Base-by-base conservation (phyloP, 2,329 filamentous ascomycete species). In the Arthrinium phaeospermum region DNA sequence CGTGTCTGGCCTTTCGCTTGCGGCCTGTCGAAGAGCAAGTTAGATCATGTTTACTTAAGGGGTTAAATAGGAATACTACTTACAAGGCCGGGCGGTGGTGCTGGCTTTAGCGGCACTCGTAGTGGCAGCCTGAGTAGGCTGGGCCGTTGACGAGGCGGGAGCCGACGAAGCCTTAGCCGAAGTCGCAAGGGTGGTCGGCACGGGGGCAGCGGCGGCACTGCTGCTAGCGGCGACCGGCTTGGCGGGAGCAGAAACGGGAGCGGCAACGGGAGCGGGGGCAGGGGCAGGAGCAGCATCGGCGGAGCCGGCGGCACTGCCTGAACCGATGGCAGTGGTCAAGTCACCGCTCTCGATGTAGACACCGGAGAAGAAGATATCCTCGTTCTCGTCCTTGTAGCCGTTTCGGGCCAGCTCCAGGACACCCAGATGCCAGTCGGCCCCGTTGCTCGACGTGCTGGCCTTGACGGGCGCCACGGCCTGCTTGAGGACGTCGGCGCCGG, bases 391-490 rank as follows among this genome's bases (percentile, higher is more conserved):
- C 67, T 86, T 80, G 68, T 88, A 87, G 0, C 89, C 89, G 46
- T 83, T 82, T 24, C 88, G 85, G 16, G 91, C 89, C 71, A 94
- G 84, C 75, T 93, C 89, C 70, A 94, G 84, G 34, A 93, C 89
- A 72, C 92, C 92, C 67, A 94, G 81, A 81, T 94, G 92, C 91
- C 91, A 94, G 79, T 94, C 92, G 2, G 86, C 87, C 51, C 91
- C 92, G 79, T 94, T 92, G 45, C 69, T 71, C 6, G 70, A 70
- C 45, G 69, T 70, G 71, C 71, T 71, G 0, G 86, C 89, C 6
- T 85, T 85, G 68, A 94, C 86, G 1, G 91, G 89, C 4, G 86
- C 86, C 5, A 91, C 90, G 0, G 88, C 88, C 78, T 89, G 86
- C 71, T 82, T 85, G 30, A 94, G 83, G 27, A 87, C 82, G 47